These are phyloP conservation scores for Boletus patriciae DNA, from an alignment of 768 basidiomycete species.

Conservation along the genomic window DNA sequence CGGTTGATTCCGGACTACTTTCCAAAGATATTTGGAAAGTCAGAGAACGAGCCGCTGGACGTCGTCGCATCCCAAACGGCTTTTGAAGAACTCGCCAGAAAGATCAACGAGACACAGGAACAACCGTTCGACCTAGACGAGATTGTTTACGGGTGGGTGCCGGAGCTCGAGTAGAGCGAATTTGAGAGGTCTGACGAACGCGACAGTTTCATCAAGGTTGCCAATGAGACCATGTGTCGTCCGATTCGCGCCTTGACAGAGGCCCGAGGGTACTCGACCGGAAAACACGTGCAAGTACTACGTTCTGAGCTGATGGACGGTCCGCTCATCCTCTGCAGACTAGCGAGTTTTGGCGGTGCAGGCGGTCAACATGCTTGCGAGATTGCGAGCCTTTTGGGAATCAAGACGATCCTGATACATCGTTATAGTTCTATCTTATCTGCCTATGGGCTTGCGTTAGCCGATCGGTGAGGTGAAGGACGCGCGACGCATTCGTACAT, in stretches of 20 bases:
- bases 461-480: constrained; percentile 55
- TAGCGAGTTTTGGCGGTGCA: constrained; percentile 87
- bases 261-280: constrained; percentile 80
- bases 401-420: constrained; percentile 85
- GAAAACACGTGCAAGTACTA: constrained; percentile 58
- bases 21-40: constrained; percentile 92
- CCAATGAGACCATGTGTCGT: constrained; percentile 95
- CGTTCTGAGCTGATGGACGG: not conserved
- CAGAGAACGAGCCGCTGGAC: constrained; percentile 83
- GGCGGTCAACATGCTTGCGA: constrained; percentile 94
- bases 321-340: constrained; percentile 38
- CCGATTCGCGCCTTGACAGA: constrained; percentile 92
- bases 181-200: not conserved
- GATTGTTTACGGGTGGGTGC: constrained; percentile 78
- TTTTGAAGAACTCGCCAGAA: constrained; percentile 65
- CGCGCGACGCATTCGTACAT: not conserved
- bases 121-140: constrained; percentile 71
- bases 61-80: constrained; percentile 61
- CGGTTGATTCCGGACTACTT: constrained; percentile 88
- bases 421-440: constrained; percentile 91
- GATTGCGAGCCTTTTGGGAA: constrained; percentile 82
- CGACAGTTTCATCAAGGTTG: constrained; percentile 86
- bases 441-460: constrained; percentile 91
- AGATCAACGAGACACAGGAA: constrained; percentile 68
- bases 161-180: not conserved